These are phyloP conservation scores for Botryosphaeria dothidea DNA, from an alignment of 2,329 filamentous ascomycete species.

Conservation along the genomic window DNA sequence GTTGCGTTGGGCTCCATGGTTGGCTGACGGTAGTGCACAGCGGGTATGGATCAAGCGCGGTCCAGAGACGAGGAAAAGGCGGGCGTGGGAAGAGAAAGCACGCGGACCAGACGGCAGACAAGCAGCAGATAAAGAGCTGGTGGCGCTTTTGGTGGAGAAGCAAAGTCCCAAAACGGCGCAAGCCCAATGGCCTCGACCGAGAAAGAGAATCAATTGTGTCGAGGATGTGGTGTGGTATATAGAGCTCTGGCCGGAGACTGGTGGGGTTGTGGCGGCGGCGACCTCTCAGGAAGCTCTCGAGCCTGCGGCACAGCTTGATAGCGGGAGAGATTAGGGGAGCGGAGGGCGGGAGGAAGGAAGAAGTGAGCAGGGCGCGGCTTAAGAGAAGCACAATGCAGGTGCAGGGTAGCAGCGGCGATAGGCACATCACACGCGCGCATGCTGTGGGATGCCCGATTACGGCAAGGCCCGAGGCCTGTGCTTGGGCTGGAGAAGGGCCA, in stretches of 20 bases:
- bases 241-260: background rate
- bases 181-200: background rate
- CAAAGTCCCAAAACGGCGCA: background rate
- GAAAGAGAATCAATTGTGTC: background rate
- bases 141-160: conserved; percentile 3
- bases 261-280: background rate
- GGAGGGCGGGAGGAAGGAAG: conserved; percentile 22
- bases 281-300: background rate
- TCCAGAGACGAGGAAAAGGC: background rate
- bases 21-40: background rate
- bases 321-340: conserved; percentile 18
- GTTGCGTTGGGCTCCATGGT: background rate
- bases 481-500: background rate
- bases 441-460: conserved; percentile 24
- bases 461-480: conserved; percentile 8
- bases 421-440: conserved; percentile 11
- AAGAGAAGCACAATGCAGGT: background rate
- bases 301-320: conserved; percentile 1
- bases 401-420: conserved; percentile 8
- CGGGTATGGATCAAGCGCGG: background rate
- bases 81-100: too few relatives aligned
- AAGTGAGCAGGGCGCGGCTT: background rate
- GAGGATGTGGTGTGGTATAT: background rate
- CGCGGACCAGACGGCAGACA: background rate
- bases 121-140: background rate